Evolutionary conservation across 129 eudicot species (phyloP).

Genomic region (Kitagawia praeruptora): DNA sequence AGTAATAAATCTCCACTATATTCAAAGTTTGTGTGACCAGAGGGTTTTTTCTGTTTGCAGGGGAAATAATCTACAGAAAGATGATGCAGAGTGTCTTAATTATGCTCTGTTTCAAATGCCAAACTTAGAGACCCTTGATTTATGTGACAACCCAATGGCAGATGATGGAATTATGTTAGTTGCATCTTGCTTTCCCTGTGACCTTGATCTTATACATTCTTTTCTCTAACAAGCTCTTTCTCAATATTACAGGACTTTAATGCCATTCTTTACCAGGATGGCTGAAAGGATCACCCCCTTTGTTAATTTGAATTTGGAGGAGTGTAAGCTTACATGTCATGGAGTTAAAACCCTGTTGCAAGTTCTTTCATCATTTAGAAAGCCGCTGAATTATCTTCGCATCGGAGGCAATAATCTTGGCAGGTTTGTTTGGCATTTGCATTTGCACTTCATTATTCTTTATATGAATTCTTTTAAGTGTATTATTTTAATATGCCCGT

Average conservation of each 20-base stretch:
- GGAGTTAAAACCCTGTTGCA: constrained; percentile 44
- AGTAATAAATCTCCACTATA: neutral
- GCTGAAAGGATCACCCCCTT: constrained; percentile 36
- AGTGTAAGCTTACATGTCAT: constrained; percentile 43
- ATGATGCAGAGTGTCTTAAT: constrained; percentile 57
- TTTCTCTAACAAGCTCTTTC: neutral
- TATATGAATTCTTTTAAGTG: neutral
- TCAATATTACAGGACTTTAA: constrained; percentile 31
- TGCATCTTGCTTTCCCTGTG: constrained; percentile 5
- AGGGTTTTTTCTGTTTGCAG: constrained; percentile 28
- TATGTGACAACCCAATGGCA: constrained; percentile 66
- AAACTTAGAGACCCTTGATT: constrained; percentile 50
- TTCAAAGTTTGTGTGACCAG: neutral
- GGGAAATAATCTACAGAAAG: constrained; percentile 40
- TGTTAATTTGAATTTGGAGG: constrained; percentile 45
- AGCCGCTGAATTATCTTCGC: constrained; percentile 48
- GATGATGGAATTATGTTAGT: constrained; percentile 60
- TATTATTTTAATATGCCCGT: constrained; percentile 7
- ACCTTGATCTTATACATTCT: neutral
- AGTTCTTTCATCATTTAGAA: constrained; percentile 40
- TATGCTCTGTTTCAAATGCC: constrained; percentile 63
- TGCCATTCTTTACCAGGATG: constrained; percentile 42
- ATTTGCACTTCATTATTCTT: neutral
- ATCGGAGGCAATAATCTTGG: constrained; percentile 59
- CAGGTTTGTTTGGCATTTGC: constrained; percentile 38